A percentile compares a stretch with the other conserved stretches of the same genome.
These are phyloP conservation scores for Populus hybrid DNA, from an alignment of 441 rosid genomes.

Conservation along the genomic window DNA sequence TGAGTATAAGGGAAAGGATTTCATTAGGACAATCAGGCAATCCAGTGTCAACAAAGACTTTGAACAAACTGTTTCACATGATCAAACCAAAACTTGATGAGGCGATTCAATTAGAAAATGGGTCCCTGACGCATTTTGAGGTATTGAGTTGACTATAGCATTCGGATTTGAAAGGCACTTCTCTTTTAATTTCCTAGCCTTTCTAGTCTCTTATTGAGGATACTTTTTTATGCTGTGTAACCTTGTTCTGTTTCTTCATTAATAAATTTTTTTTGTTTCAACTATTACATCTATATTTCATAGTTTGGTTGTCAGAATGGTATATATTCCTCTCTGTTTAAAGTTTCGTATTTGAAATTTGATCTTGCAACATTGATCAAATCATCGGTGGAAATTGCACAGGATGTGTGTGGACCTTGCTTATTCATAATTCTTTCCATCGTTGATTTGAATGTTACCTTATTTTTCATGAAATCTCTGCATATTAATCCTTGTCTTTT, in stretches of 20 bases:
- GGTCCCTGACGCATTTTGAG: conserved; percentile 84
- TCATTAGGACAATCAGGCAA: conserved; percentile 51
- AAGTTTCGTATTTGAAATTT: not conserved
- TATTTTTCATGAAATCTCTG: not conserved
- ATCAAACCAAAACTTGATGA: conserved; percentile 55
- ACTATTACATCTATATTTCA: not conserved
- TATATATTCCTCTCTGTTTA: not conserved
- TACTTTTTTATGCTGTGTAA: not conserved
- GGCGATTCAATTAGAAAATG: conserved; percentile 55
- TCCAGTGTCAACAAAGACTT: conserved; percentile 56
- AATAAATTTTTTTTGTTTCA: too few species aligned
- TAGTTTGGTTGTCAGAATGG: not conserved
- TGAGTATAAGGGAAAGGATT: conserved; percentile 75
- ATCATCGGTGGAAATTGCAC: not conserved
- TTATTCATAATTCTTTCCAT: not conserved
- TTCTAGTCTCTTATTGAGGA: not conserved
- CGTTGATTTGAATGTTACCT: not conserved
- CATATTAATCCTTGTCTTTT: not conserved
- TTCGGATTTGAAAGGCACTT: not conserved
- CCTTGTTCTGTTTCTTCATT: not conserved
- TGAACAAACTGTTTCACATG: conserved; percentile 50
- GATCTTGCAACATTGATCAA: not conserved
- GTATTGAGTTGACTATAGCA: conserved; percentile 24
- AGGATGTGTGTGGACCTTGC: not conserved
- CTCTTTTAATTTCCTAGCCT: not conserved